A percentile compares a stretch with the other conserved stretches of the same genome.
phyloP scores from a whole-genome alignment of 2,329 filamentous ascomycete genomes.

The Aspergillaceae sp. region DNA sequence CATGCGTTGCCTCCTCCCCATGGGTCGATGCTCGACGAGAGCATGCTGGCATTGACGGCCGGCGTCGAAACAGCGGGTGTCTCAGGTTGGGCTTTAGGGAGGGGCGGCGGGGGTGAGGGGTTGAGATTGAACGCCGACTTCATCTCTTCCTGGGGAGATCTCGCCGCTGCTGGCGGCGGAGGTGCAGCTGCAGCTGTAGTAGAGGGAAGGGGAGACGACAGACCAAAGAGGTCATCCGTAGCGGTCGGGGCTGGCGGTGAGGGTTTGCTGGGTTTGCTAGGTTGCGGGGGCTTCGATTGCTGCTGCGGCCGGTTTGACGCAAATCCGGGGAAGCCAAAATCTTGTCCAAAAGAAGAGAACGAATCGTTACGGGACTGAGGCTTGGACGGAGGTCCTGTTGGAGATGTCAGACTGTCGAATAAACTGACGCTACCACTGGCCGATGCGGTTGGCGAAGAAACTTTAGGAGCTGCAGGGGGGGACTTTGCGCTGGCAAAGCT shows the following conservation, averaged over 20 bases:
- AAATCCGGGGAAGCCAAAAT: slow-evolving; percentile 60
- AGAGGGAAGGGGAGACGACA: slow-evolving; percentile 45
- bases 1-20: slow-evolving; percentile 79
- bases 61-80: slow-evolving; percentile 33
- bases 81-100: slow-evolving; percentile 33
- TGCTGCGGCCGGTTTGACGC: slow-evolving; percentile 39
- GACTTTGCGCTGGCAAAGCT: slow-evolving; percentile 44
- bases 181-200: slow-evolving; percentile 37
- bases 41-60: slow-evolving; percentile 32
- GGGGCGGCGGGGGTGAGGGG: slow-evolving; percentile 32
- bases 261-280: slow-evolving; percentile 9
- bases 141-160: slow-evolving; percentile 33
- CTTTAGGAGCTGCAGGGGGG: slow-evolving; percentile 37
- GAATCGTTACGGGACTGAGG: slow-evolving; percentile 39
- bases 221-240: slow-evolving; percentile 74
- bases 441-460: slow-evolving; percentile 43
- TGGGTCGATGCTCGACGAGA: slow-evolving; percentile 52
- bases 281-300: slow-evolving; percentile 11
- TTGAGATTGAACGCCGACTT: slow-evolving; percentile 73
- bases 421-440: slow-evolving; percentile 57
- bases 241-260: slow-evolving; percentile 44
- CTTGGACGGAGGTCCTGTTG: slow-evolving; percentile 42
- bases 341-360: slow-evolving; percentile 50
- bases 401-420: slow-evolving; percentile 63
- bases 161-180: slow-evolving; percentile 25